Evolutionary conservation across 176 grass and related monocot genomes (phyloP), one percentile per base, ranked within the genome.

Genomic region (Avena atlantica): DNA sequence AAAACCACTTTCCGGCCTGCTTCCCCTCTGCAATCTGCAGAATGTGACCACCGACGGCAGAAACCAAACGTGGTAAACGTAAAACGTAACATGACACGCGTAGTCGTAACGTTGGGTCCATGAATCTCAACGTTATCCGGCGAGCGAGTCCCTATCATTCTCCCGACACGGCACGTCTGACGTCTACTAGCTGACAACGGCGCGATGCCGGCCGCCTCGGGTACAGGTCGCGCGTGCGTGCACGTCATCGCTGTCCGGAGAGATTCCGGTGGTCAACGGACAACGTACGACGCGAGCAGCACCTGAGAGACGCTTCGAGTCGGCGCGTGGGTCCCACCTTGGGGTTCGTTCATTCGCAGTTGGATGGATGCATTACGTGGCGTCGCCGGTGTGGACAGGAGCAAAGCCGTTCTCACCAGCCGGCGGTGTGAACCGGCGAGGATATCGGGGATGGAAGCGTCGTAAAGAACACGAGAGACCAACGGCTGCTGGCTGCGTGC

Each of bases 351-450:
- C 72, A 5, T 53, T 13, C 58, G 27, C 0, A 2, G 13, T 11
- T 42, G 6, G 40, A 42, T 42, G 11, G 76, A 16, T 6, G 13
- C 6, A 12, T 80, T 85, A 81, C 89, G 76, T 84, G 89, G 81
- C 85, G 15, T 53, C 31, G 67, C 51, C 76, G 21, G 82, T 91
- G 82, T 88, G 89, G 82, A 91, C 86, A 6, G 9, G 1, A 3
- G 8, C 70, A 62, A 59, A 34, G 70, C 70, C 69, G 37, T 91
- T 88, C 89, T 84, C 80, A 56, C 48, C 61, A 11, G 29, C 51
- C 68, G 2, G 45, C 4, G 36, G 89, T 91, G 81, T 91, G 89
- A 88, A 91, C 15, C 37, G 57, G 2, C 80, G 17, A 15, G 44
- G 42, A 7, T 50, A 49, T 27, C 48, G 37, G 2, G 31, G 31